Evolutionary conservation across 2,329 filamentous ascomycete genomes (phyloP).

Genomic region (Xylariaceae sp.): DNA sequence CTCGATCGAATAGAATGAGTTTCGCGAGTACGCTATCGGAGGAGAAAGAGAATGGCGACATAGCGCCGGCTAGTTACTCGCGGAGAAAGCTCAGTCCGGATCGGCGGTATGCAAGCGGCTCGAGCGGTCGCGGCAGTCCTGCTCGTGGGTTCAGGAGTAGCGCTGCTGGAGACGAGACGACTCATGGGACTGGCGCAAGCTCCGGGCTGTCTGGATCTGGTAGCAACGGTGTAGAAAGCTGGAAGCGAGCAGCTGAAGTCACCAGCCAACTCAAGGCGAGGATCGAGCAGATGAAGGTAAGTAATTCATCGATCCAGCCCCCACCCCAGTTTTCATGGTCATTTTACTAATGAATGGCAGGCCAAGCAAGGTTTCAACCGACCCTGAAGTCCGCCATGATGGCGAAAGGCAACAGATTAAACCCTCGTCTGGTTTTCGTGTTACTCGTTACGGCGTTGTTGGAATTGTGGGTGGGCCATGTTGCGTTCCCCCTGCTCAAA

Average conservation of each 20-base stretch:
- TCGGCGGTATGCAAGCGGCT: slow-evolving; percentile 48
- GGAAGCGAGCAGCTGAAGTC: slow-evolving; percentile 94
- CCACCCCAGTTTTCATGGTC: neutral
- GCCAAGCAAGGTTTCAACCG: slow-evolving; percentile 48
- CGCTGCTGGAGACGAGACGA: slow-evolving; percentile 28
- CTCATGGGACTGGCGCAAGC: slow-evolving; percentile 18
- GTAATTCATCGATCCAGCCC: neutral
- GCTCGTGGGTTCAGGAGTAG: slow-evolving; percentile 49
- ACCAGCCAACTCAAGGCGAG: slow-evolving; percentile 95
- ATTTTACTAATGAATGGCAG: slow-evolving; percentile 29
- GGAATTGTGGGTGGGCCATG: slow-evolving; percentile 6
- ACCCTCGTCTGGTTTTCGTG: neutral
- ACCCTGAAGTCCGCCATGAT: slow-evolving; percentile 28
- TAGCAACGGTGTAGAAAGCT: slow-evolving; percentile 71
- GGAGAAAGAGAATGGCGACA: slow-evolving; percentile 69
- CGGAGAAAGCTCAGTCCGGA: slow-evolving; percentile 52
- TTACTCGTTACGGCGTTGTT: slow-evolving; percentile 19
- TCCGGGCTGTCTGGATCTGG: slow-evolving; percentile 20
- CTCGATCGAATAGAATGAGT: slow-evolving; percentile 50
- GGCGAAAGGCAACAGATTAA: neutral
- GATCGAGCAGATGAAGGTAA: slow-evolving; percentile 96
- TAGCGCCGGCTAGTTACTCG: slow-evolving; percentile 36
- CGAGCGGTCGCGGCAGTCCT: slow-evolving; percentile 55
- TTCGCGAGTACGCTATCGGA: slow-evolving; percentile 63
- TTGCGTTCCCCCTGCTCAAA: neutral